These are phyloP conservation scores for Lactarius quietus DNA, from an alignment of 768 basidiomycete species.

Conservation along the genomic window DNA sequence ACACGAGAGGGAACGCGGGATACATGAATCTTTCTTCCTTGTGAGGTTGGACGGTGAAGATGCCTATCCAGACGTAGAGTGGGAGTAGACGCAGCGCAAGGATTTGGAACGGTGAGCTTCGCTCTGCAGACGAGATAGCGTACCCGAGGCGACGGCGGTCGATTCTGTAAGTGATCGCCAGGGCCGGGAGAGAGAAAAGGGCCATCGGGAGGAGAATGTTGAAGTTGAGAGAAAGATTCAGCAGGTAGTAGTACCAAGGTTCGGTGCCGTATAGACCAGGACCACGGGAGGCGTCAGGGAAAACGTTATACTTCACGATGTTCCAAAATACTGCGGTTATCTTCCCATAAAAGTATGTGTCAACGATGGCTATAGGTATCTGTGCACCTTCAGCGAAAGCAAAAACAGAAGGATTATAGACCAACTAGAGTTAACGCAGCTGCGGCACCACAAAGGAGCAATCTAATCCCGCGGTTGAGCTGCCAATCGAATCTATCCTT, in stretches of 20 bases:
- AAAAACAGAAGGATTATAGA: slow-evolving; percentile 7
- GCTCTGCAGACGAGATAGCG: slow-evolving; percentile 44
- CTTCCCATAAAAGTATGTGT: slow-evolving; percentile 83
- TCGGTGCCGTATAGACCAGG: slow-evolving; percentile 94
- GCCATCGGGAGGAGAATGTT: slow-evolving; percentile 83
- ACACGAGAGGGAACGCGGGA: slow-evolving; percentile 86
- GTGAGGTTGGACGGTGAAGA: slow-evolving; percentile 80
- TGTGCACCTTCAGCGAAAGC: slow-evolving; percentile 34
- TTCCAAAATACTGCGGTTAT: slow-evolving; percentile 85
- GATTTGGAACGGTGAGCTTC: slow-evolving; percentile 77
- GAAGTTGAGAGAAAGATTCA: slow-evolving; percentile 92
- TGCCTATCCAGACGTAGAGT: slow-evolving; percentile 84
- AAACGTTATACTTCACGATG: slow-evolving; percentile 90
- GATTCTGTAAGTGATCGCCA: slow-evolving; percentile 66
- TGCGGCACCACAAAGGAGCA: slow-evolving; percentile 49
- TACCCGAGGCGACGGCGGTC: slow-evolving; percentile 76
- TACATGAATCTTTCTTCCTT: slow-evolving; percentile 99
- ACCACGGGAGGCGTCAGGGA: slow-evolving; percentile 72
- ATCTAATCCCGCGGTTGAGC: slow-evolving; percentile 53
- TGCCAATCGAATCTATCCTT: slow-evolving; percentile 51
- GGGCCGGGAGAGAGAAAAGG: slow-evolving; percentile 72
- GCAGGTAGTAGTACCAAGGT: slow-evolving; percentile 80
- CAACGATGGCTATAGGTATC: slow-evolving; percentile 81
- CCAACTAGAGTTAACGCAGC: slow-evolving; percentile 65
- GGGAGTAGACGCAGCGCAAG: slow-evolving; percentile 78